These are phyloP conservation scores for Grosmannia serpens DNA, from an alignment of 2,329 filamentous ascomycete genomes.

Conservation along the genomic window DNA sequence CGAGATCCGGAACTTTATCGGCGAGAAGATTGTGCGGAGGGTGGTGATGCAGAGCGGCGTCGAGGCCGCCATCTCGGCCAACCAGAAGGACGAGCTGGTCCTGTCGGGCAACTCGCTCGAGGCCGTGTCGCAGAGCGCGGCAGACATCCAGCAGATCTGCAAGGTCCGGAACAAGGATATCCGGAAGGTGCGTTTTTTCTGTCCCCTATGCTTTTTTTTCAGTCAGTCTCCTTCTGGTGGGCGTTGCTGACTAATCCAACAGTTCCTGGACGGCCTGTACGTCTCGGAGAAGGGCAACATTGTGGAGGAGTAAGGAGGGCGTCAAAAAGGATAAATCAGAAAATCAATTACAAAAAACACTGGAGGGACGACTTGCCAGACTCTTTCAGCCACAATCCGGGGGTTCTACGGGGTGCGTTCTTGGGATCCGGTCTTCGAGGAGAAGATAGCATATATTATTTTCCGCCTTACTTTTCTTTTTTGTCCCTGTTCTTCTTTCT, in stretches of 20 bases:
- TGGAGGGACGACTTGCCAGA: not conserved
- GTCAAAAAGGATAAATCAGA: not conserved
- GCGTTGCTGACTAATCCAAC: too few species aligned
- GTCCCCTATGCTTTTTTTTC: not conserved
- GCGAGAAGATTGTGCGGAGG: conserved; percentile 97
- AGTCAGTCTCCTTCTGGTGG: too few species aligned
- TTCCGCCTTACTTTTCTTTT: not conserved
- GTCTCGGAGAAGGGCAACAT: conserved; percentile 98
- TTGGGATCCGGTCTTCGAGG: conserved; percentile 3
- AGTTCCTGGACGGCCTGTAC: conserved; percentile 99
- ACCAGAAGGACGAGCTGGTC: conserved; percentile 95
- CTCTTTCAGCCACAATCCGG: not conserved
- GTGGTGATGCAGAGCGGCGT: conserved; percentile 86
- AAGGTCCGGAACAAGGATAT: conserved; percentile 99
- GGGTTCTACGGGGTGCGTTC: conserved; percentile 1
- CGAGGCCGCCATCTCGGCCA: conserved; percentile 77
- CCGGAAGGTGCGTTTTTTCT: conserved; percentile 59
- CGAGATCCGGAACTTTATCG: conserved; percentile 99
- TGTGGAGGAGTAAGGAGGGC: conserved; percentile 48
- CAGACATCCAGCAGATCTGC: conserved; percentile 99
- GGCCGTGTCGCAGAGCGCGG: conserved; percentile 92
- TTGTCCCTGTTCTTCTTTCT: conserved; percentile 2
- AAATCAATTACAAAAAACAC: not conserved
- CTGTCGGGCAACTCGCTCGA: conserved; percentile 91
- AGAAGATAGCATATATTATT: not conserved